Evolutionary conservation across 2,329 filamentous ascomycete species (phyloP).

Genomic region (Pezicula neosporulosa): DNA sequence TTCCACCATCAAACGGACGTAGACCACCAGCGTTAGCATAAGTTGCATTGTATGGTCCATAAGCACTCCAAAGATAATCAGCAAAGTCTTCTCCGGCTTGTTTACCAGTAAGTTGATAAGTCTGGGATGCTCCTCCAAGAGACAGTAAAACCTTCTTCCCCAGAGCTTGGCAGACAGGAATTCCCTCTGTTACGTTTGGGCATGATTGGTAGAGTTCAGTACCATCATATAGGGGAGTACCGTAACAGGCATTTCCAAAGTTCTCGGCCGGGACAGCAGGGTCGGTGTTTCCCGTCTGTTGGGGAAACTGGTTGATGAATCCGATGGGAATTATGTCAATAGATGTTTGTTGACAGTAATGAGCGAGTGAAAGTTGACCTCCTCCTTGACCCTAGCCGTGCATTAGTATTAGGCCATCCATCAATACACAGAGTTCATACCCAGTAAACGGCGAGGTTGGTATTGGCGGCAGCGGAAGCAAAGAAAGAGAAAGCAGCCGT

Average conservation of each 20-base stretch:
- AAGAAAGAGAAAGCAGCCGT: slow-evolving; percentile 22
- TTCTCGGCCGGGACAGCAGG: slow-evolving; percentile 35
- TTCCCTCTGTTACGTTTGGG: slow-evolving; percentile 30
- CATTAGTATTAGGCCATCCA: neutral
- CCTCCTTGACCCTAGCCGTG: slow-evolving; percentile 35
- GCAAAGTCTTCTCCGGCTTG: slow-evolving; percentile 32
- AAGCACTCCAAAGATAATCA: slow-evolving; percentile 36
- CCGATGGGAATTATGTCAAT: slow-evolving; percentile 41
- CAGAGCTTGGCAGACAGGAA: slow-evolving; percentile 35
- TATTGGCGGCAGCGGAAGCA: slow-evolving; percentile 20
- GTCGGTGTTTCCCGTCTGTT: slow-evolving; percentile 31
- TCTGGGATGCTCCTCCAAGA: slow-evolving; percentile 29
- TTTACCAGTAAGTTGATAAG: slow-evolving; percentile 34
- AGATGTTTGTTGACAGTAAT: slow-evolving; percentile 34
- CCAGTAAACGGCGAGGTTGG: slow-evolving; percentile 40
- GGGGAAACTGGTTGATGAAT: slow-evolving; percentile 38
- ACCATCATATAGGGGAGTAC: slow-evolving; percentile 26
- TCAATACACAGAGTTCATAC: slow-evolving; percentile 19
- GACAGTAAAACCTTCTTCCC: slow-evolving; percentile 39
- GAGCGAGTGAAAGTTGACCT: slow-evolving; percentile 31
- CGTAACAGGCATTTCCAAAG: slow-evolving; percentile 39
- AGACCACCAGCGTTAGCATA: slow-evolving; percentile 28
- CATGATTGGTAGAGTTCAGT: slow-evolving; percentile 29
- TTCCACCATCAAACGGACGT: slow-evolving; percentile 23
- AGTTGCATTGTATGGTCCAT: slow-evolving; percentile 32